Evolutionary conservation across 306 rosid species (phyloP).

Genomic region (Pyrus communis): DNA sequence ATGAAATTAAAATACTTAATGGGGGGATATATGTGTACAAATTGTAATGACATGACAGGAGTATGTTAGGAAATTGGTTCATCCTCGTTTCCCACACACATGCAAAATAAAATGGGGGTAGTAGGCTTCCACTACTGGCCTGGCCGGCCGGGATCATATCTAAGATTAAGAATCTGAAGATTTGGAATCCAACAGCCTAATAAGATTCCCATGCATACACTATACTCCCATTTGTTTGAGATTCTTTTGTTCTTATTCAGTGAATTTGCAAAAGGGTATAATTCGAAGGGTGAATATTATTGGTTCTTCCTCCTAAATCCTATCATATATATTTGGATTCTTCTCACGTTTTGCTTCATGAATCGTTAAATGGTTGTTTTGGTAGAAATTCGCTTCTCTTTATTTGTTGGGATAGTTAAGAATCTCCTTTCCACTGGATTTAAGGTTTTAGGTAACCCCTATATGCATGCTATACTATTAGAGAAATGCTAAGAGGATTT

Average conservation of each 20-base stretch:
- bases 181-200: conserved; percentile 2
- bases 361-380: neutral
- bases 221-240: conserved; percentile 19
- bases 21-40: neutral
- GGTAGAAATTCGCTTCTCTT: neutral
- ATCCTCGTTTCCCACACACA: neutral
- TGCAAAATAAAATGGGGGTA: neutral
- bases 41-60: neutral
- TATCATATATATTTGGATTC: too few relatives aligned
- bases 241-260: conserved; percentile 3
- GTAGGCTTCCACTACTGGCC: conserved; percentile 12
- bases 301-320: neutral
- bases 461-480: too few relatives aligned
- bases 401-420: too few relatives aligned
- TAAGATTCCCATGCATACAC: neutral
- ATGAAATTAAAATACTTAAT: too few relatives aligned
- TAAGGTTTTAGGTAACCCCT: too few relatives aligned
- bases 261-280: neutral
- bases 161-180: neutral
- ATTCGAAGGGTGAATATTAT: neutral
- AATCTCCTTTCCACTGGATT: too few relatives aligned
- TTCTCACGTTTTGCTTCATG: neutral
- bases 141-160: neutral
- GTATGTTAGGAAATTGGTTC: neutral
- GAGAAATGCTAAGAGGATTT: too few relatives aligned